Base-by-base conservation (phyloP, 805 yeast species). In the Saccharomycopsis selenospora region DNA sequence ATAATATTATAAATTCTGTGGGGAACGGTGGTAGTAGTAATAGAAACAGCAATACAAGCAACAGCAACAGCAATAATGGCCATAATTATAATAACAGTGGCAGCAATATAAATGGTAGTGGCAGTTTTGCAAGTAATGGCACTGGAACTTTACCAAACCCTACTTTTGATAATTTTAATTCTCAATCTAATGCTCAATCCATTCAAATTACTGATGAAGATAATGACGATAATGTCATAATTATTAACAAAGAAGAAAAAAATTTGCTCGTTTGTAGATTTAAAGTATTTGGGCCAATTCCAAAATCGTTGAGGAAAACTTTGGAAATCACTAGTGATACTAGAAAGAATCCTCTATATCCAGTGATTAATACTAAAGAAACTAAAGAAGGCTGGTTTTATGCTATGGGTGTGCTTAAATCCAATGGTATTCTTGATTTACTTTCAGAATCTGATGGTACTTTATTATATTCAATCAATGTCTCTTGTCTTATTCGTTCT, bases 341-440 rank as follows among this genome's bases (percentile, higher is more conserved):
- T 8, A 25, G 26, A 22, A 42, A 41, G 11, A 47, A 47, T 36
- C 46, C 49, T 3, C 33, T 50, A 8, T 50, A 47, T 30, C 52
- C 56, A 7, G 26, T 20, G 10, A 40, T 22, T 23, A 17, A 26
- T 22, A 29, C 36, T 10, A 43, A 44, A 22, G 50, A 36, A 3
- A 23, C 47, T 40, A 61, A 65, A 20, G 85, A 79, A 57, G 80
- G 80, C 3, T 85, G 91, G 91, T 82, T 82, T 58, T 72, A 70
- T 46, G 77, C 85, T 1, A 81, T 80, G 82, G 89, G 85, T 0
- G 82, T 79, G 14, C 59, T 85, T 38, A 77, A 76, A 58, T 74
- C 83, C 1, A 71, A 79, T 57, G 93, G 93, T 3, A 59, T 66
- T 3, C 64, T 85, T 27, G 78, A 83, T 54, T 62, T 85, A 43